These are phyloP conservation scores for Scolecobasidium constrictum DNA, from an alignment of 2,329 filamentous ascomycete species.

Conservation along the genomic window DNA sequence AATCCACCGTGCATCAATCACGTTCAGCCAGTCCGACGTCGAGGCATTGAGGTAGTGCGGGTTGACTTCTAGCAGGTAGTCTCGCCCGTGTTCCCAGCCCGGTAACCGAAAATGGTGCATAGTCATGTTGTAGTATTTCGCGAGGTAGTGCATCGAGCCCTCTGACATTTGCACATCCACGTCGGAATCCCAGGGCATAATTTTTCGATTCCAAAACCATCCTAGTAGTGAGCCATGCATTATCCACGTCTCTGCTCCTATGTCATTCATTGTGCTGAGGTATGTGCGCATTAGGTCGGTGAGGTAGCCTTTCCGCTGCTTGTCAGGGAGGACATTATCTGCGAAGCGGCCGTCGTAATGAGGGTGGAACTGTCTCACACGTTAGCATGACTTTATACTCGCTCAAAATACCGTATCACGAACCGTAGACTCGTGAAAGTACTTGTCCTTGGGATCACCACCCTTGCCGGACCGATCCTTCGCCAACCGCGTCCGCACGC, in stretches of 20 bases:
- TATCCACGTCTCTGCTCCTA: slow-evolving; percentile 50
- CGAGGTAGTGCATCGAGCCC: slow-evolving; percentile 43
- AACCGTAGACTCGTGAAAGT: slow-evolving; percentile 40
- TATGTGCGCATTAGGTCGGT: slow-evolving; percentile 44
- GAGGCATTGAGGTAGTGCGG: slow-evolving; percentile 39
- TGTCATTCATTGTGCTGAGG: slow-evolving; percentile 43
- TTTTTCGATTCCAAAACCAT: slow-evolving; percentile 53
- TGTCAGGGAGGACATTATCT: slow-evolving; percentile 30
- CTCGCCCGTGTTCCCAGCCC: slow-evolving; percentile 18
- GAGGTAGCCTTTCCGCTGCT: slow-evolving; percentile 37
- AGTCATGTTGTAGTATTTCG: slow-evolving; percentile 51
- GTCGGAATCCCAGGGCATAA: slow-evolving; percentile 53
- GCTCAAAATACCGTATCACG: slow-evolving; percentile 12
- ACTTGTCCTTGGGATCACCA: slow-evolving; percentile 34
- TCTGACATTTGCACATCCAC: slow-evolving; percentile 49
- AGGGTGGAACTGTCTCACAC: slow-evolving; percentile 31
- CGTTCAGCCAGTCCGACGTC: slow-evolving; percentile 37
- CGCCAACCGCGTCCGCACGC: slow-evolving; percentile 29
- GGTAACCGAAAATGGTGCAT: slow-evolving; percentile 38
- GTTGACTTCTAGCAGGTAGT: slow-evolving; percentile 49
- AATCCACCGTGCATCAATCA: slow-evolving; percentile 52
- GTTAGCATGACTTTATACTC: slow-evolving; percentile 6
- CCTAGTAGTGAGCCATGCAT: slow-evolving; percentile 51
- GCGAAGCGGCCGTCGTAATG: slow-evolving; percentile 50
- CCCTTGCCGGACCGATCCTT: slow-evolving; percentile 28